Evolutionary conservation across 768 basidiomycete genomes (phyloP).

Genomic region (Podaxis rugospora): DNA sequence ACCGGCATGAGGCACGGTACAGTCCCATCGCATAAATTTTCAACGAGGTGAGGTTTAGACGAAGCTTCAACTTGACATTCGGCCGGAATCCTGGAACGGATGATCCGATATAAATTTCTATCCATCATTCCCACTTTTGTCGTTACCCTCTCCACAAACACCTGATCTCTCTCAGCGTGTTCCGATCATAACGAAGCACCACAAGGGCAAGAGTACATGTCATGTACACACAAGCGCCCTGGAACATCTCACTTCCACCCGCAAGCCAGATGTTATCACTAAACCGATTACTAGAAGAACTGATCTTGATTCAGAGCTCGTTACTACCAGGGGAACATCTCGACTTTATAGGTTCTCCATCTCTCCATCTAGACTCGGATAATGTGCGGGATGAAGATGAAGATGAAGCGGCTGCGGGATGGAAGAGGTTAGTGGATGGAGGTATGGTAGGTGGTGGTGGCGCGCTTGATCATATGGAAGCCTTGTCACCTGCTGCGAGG

Average conservation of each 20-base stretch:
- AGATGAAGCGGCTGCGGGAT: not conserved
- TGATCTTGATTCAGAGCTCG: constrained; percentile 57
- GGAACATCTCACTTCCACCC: not conserved
- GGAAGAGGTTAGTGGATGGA: constrained; percentile 1
- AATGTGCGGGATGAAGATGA: not conserved
- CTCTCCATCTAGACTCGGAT: not conserved
- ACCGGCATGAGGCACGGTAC: not conserved
- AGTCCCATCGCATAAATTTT: not conserved
- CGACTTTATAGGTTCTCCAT: constrained; percentile 29
- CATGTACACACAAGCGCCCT: not conserved
- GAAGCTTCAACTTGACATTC: no score
- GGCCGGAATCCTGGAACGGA: not conserved
- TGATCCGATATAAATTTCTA: constrained; percentile 7
- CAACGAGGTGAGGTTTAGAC: no score
- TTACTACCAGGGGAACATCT: constrained; percentile 58
- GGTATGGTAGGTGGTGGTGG: not conserved
- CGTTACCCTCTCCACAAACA: not conserved
- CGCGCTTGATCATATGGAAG: constrained; percentile 6
- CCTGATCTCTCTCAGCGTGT: not conserved
- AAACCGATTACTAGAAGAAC: constrained; percentile 37
- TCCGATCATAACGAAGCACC: not conserved
- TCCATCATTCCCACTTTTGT: not conserved
- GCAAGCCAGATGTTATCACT: not conserved
- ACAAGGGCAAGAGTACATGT: not conserved
- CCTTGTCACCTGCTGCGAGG: constrained; percentile 1